Percentiles rank a stretch among this genome's conserved stretches.
These are phyloP conservation scores for Euphorbia celastroides DNA, from an alignment of 441 rosid genomes.

Conservation along the genomic window DNA sequence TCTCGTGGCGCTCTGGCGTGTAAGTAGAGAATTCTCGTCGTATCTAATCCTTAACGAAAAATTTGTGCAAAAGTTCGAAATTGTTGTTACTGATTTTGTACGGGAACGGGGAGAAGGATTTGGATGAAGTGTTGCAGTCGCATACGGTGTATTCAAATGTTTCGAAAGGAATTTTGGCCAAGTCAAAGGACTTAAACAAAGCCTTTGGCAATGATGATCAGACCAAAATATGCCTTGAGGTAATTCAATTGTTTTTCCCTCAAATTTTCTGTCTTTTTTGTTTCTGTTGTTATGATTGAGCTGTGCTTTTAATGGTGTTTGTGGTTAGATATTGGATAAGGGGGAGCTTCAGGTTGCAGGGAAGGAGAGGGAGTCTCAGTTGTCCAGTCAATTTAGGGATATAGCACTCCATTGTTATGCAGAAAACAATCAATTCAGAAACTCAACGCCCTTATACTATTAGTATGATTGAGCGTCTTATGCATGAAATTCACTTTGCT, in stretches of 20 bases:
- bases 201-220: constrained; percentile 83
- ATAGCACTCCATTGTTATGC: constrained; percentile 94
- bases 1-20: constrained; percentile 98
- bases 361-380: constrained; percentile 90
- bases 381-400: constrained; percentile 89
- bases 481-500: constrained; percentile 95
- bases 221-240: constrained; percentile 79
- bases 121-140: constrained; percentile 95
- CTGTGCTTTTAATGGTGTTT: neutral
- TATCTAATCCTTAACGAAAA: neutral
- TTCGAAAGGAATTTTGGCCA: constrained; percentile 90
- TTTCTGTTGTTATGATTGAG: neutral
- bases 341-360: constrained; percentile 99
- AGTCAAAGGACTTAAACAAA: constrained; percentile 63
- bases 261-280: neutral
- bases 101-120: constrained; percentile 73
- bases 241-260: constrained; percentile 9
- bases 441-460: constrained; percentile 93
- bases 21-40: constrained; percentile 26
- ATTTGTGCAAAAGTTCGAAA: neutral
- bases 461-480: constrained; percentile 85
- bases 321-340: constrained; percentile 71
- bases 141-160: constrained; percentile 93
- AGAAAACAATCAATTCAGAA: constrained; percentile 88
- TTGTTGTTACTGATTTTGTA: neutral